Conservation (phyloP, 768 basidiomycete genomes). For the Chalciporus sphaerocephalus region DNA sequence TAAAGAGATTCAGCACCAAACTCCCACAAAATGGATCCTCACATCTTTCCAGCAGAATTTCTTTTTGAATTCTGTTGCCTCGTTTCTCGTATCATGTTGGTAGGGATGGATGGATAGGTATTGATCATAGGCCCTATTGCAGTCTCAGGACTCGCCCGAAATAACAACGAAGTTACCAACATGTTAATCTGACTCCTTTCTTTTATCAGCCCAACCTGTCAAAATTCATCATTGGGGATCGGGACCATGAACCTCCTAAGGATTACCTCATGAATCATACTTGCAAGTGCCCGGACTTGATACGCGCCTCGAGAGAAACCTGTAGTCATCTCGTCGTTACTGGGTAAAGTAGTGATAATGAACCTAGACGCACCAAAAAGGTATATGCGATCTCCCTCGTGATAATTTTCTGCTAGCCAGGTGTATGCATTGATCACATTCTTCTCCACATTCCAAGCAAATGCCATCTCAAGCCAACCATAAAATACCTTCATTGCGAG, state of each 20-base stretch:
- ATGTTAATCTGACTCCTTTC: neutral
- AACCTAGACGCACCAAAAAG: conserved; percentile 31
- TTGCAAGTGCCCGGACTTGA: conserved; percentile 36
- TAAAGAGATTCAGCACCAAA: conserved; percentile 22
- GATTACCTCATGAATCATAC: conserved; percentile 34
- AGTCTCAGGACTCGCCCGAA: neutral
- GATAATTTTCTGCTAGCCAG: conserved; percentile 1
- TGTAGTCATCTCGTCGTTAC: conserved; percentile 3
- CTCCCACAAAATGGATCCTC: conserved; percentile 33
- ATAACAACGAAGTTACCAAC: conserved; percentile 1
- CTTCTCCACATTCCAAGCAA: conserved; percentile 5
- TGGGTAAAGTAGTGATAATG: neutral
- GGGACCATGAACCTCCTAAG: no score
- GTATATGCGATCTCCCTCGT: conserved; percentile 25
- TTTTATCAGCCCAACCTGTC: neutral
- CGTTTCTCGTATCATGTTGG: neutral
- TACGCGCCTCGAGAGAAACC: conserved; percentile 43
- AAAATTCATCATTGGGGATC: neutral
- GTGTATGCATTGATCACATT: conserved; percentile 3
- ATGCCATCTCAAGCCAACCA: neutral
- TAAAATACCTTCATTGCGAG: neutral
- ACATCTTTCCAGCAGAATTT: conserved; percentile 23
- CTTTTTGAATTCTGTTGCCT: conserved; percentile 25
- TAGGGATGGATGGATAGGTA: conserved; percentile 26
- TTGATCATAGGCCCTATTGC: neutral